These are phyloP conservation scores for Lobosporangium transversale DNA, from an alignment of 192 early-diverging fungal species.

Conservation along the genomic window DNA sequence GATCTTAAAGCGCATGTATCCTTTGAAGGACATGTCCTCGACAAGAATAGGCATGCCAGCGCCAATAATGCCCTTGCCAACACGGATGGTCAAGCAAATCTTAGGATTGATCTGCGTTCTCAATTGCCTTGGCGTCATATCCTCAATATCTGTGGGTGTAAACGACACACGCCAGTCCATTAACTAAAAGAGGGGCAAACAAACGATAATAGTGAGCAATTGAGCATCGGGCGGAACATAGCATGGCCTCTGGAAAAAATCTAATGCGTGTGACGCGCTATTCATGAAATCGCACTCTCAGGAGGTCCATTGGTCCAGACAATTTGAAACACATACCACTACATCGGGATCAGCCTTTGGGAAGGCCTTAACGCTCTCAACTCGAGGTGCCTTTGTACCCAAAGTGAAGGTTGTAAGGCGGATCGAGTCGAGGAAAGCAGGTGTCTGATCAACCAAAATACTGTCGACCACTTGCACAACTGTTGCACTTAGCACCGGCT, in stretches of 20 bases:
- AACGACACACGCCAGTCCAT: slow-evolving; percentile 95
- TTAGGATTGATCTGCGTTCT: slow-evolving; percentile 84
- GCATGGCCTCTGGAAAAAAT: too few relatives aligned
- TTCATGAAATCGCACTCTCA: too few relatives aligned
- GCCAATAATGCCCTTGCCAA: slow-evolving; percentile 88
- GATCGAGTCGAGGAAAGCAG: slow-evolving; percentile 83
- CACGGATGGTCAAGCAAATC: slow-evolving; percentile 84
- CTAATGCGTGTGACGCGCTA: not conserved
- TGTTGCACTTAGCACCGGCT: slow-evolving; percentile 82
- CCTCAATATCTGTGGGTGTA: slow-evolving; percentile 81
- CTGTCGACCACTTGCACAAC: slow-evolving; percentile 77
- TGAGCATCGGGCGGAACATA: too few relatives aligned
- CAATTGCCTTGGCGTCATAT: slow-evolving; percentile 74
- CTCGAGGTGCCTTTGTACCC: slow-evolving; percentile 78
- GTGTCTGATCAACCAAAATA: slow-evolving; percentile 78
- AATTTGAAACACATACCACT: slow-evolving; percentile 68
- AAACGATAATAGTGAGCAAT: not conserved
- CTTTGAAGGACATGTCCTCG: slow-evolving; percentile 85
- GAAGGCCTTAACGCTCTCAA: slow-evolving; percentile 77
- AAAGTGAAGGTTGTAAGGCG: slow-evolving; percentile 79
- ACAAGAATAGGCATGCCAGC: slow-evolving; percentile 88
- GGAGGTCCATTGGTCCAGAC: too few relatives aligned
- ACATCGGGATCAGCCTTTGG: slow-evolving; percentile 79
- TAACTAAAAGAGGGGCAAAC: slow-evolving; percentile 48
- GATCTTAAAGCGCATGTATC: slow-evolving; percentile 80